phyloP scores from a whole-genome alignment of 495 filamentous ascomycete genomes.

The Penicillium canariense region DNA sequence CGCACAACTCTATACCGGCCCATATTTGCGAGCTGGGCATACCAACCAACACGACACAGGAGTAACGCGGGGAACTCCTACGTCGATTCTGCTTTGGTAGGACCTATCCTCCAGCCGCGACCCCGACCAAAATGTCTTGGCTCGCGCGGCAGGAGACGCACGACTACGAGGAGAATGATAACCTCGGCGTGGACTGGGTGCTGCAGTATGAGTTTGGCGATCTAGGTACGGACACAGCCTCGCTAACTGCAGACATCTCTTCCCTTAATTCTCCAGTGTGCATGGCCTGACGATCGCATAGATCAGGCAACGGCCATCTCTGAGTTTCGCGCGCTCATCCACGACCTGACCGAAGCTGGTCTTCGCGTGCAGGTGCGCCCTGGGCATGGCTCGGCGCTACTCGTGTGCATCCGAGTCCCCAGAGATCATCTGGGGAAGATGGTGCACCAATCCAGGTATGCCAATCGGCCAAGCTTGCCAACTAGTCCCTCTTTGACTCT shows the following conservation, averaged over 20 bases:
- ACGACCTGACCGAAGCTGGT: conserved; percentile 68
- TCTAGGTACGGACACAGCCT: conserved; percentile 24
- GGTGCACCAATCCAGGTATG: conserved; percentile 63
- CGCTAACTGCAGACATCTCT: not conserved
- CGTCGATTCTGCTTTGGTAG: not conserved
- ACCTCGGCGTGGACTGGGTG: conserved; percentile 46
- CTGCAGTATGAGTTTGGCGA: conserved; percentile 40
- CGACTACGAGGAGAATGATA: conserved; percentile 32
- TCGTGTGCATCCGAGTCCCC: conserved; percentile 75
- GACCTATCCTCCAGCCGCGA: not conserved
- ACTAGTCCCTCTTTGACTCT: too few species aligned
- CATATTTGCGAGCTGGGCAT: too few species aligned
- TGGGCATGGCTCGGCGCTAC: conserved; percentile 68
- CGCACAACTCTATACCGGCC: too few species aligned
- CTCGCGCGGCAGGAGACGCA: conserved; percentile 23
- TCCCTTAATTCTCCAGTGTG: not conserved
- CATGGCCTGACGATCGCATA: conserved; percentile 30
- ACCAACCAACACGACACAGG: not conserved
- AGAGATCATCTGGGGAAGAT: conserved; percentile 44
- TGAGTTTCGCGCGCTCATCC: conserved; percentile 72
- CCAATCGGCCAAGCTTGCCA: too few species aligned
- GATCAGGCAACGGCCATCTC: conserved; percentile 66
- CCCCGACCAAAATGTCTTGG: conserved; percentile 26
- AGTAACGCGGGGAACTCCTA: not conserved
- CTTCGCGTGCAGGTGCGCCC: conserved; percentile 81